Conservation (phyloP, 805 yeast species). For the Scheffersomyces stipitis region DNA sequence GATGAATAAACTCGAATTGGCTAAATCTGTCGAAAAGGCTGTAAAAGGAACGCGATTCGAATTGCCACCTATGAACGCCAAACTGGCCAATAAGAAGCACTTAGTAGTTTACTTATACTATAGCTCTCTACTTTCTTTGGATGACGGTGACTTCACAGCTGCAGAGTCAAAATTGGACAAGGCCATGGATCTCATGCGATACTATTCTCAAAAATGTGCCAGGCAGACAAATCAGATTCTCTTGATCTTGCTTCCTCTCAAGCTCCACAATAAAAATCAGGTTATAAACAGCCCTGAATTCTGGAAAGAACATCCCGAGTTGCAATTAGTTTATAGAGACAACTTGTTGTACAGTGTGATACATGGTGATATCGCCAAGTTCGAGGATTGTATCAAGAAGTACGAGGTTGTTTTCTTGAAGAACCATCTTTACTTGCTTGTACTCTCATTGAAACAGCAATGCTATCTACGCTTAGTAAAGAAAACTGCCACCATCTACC, state of each 20-base stretch:
- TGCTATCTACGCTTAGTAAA: conserved; percentile 54
- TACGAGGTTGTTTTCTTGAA: conserved; percentile 53
- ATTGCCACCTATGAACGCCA: conserved; percentile 48
- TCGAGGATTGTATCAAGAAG: conserved; percentile 43
- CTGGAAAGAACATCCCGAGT: conserved; percentile 42
- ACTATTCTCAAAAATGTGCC: conserved; percentile 15
- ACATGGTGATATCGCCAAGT: conserved; percentile 56
- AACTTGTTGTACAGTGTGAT: conserved; percentile 48
- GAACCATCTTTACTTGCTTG: conserved; percentile 59
- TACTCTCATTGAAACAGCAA: conserved; percentile 50
- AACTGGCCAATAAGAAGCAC: conserved; percentile 45
- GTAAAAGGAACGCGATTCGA: conserved; percentile 51
- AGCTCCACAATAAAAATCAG: conserved; percentile 46
- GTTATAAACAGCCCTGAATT: conserved; percentile 41
- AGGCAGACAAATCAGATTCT: conserved; percentile 49
- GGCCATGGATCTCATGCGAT: conserved; percentile 44
- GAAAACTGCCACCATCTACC: conserved; percentile 25
- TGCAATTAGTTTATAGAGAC: conserved; percentile 43
- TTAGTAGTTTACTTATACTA: conserved; percentile 66
- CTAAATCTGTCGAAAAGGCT: conserved; percentile 72
- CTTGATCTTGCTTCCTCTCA: conserved; percentile 62
- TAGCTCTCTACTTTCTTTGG: conserved; percentile 63
- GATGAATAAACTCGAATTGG: conserved; percentile 67
- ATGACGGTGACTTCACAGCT: conserved; percentile 56
- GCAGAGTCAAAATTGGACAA: conserved; percentile 52